phyloP scores from a whole-genome alignment of 1,284 basidiomycete species.

The Rhodotorula sp. region DNA sequence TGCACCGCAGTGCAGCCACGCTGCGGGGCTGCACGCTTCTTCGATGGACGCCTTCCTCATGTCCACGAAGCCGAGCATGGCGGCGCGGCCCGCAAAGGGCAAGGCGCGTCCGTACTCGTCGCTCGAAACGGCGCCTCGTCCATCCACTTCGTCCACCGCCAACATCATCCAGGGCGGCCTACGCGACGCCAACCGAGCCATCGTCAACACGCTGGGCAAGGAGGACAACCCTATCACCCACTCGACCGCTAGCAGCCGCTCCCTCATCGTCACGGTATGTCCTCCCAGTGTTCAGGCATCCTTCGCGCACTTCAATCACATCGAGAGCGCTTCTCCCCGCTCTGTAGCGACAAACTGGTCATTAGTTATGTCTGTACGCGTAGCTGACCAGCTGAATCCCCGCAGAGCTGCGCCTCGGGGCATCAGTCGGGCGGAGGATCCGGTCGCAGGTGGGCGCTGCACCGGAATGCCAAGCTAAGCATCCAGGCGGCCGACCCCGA shows the following conservation, averaged over 20 bases:
- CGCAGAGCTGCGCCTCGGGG: constrained; percentile 34
- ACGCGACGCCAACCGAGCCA: constrained; percentile 11
- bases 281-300: no score
- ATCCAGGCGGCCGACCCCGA: constrained; percentile 23
- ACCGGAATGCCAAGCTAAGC: constrained; percentile 34
- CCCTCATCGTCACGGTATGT: constrained; percentile 22
- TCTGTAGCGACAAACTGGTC: neutral
- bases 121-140: neutral
- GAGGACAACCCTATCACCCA: constrained; percentile 35
- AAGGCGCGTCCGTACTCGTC: constrained; percentile 4
- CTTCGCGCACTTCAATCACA: neutral
- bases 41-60: constrained; percentile 8
- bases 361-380: no score
- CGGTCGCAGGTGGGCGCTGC: constrained; percentile 14
- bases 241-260: constrained; percentile 16
- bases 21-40: no score
- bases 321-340: neutral
- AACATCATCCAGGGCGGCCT: constrained; percentile 13
- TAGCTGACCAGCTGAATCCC: neutral
- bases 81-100: neutral
- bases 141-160: neutral
- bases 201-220: constrained; percentile 20
- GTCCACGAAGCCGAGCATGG: neutral
- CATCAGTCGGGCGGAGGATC: constrained; percentile 36
- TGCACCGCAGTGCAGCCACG: no score